Base-by-base conservation (phyloP, 2,329 filamentous ascomycete genomes). In the Verticillium zaregamsianum region DNA sequence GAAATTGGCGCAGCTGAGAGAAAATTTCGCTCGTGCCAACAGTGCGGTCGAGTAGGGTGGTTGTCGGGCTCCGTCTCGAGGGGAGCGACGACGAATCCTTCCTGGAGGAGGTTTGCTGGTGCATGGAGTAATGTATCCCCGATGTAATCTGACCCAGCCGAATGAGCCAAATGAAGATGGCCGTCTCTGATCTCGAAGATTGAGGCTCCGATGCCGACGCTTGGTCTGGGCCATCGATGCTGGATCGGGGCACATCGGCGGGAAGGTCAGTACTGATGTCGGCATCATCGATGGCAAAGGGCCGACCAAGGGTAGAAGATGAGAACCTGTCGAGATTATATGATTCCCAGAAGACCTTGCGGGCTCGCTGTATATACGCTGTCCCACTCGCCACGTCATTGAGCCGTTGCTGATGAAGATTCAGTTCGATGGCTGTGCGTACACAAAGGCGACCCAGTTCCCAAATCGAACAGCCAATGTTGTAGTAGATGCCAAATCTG, bases 381-480 rank as follows among this genome's bases (percentile, higher is more conserved):
- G 7, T 12, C 9, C 7, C 40, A 39, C 17, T 32, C 2, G 17
- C 11, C 5, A 20, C 23, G 33, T 33, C 12, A 12, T 35, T 5
- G 8, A 12, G 33, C 33, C 12, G 23, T 25, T 55, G 25, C 31
- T 39, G 39, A 52, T 63, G 61, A 28, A 63, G 23, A 28, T 35
- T 45, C 4, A 63, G 45, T 25, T 63, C 61, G 20, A 63, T 40
- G n/a, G 55, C 45, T 23, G 58, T 61, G 3, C 61, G 52, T 5
- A 63, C 59, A 33, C 62, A 61, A 3, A 63, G 35, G 2, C 62
- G 40, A 12, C 62, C 55, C 5, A 63, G 62, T 25, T 63, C 62
- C 62, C 62, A 63, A 23, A 63, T 55, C 20, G 62, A 63, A 45
- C 62, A 63, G 3, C 62, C 62, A 35, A 63, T 61, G 23, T 63